These are phyloP conservation scores for Microbotryum saponariae DNA, from an alignment of 1,284 basidiomycete genomes.

Conservation along the genomic window DNA sequence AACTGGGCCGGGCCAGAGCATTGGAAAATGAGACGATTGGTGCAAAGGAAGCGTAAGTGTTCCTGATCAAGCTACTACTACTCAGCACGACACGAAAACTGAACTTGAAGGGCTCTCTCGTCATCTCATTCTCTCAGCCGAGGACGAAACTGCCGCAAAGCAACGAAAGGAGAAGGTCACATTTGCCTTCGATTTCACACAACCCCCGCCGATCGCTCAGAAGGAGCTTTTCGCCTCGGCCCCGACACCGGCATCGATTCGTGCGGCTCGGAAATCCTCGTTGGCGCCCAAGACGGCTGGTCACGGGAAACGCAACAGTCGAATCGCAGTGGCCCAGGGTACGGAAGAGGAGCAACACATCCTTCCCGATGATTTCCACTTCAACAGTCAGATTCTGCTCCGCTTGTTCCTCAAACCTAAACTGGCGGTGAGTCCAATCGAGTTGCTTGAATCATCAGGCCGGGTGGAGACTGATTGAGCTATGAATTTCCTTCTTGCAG, in stretches of 20 bases:
- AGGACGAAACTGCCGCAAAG: not conserved
- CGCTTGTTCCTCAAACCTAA: slow-evolving; percentile 92
- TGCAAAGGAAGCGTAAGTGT: slow-evolving; percentile 22
- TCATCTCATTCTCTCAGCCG: not conserved
- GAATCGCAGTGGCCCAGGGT: slow-evolving; percentile 10
- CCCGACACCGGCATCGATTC: slow-evolving; percentile 52
- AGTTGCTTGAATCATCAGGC: slow-evolving; percentile 14
- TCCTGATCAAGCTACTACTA: slow-evolving; percentile 33
- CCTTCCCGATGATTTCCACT: slow-evolving; percentile 96
- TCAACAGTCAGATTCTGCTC: slow-evolving; percentile 78
- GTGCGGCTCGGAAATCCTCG: slow-evolving; percentile 43
- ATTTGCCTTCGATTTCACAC: slow-evolving; percentile 77
- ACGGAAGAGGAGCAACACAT: slow-evolving; percentile 63
- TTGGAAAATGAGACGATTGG: slow-evolving; percentile 70
- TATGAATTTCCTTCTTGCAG: not conserved
- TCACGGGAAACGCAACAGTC: slow-evolving; percentile 33
- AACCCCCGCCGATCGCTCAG: slow-evolving; percentile 51
- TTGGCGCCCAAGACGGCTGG: slow-evolving; percentile 22
- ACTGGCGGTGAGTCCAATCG: slow-evolving; percentile 56
- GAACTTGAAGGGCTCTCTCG: not conserved
- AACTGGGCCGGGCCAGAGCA: slow-evolving; percentile 99
- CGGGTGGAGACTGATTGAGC: not conserved
- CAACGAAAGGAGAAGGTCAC: slow-evolving; percentile 63
- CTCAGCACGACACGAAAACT: not conserved
- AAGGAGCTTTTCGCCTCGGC: slow-evolving; percentile 76